These are phyloP conservation scores for Geotrichum klebahnii DNA, from an alignment of 1,139 yeast genomes.

Conservation along the genomic window DNA sequence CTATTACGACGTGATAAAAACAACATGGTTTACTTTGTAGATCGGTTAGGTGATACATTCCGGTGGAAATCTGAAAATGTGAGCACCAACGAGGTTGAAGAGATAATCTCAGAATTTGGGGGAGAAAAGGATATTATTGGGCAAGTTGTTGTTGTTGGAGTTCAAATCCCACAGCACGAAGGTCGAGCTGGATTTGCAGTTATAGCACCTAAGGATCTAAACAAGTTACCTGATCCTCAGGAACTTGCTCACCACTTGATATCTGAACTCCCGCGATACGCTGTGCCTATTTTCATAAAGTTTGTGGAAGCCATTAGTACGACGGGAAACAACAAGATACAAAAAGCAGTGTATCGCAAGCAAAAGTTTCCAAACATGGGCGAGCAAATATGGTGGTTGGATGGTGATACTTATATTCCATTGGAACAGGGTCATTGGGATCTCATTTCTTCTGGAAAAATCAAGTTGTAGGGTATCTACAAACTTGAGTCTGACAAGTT, in stretches of 20 bases:
- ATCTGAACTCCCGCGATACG: slow-evolving; percentile 70
- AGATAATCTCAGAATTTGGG: slow-evolving; percentile 48
- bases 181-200: slow-evolving; percentile 94
- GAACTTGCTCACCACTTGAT: slow-evolving; percentile 44
- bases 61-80: slow-evolving; percentile 98
- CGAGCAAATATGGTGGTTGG: slow-evolving; percentile 72
- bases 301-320: slow-evolving; percentile 58
- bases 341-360: slow-evolving; percentile 70
- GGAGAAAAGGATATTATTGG: slow-evolving; percentile 42
- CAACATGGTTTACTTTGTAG: slow-evolving; percentile 78
- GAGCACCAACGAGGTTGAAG: slow-evolving; percentile 89
- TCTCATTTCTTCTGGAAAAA: slow-evolving; percentile 31
- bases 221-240: slow-evolving; percentile 30
- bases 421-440: slow-evolving; percentile 60
- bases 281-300: slow-evolving; percentile 79
- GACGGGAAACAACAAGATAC: slow-evolving; percentile 82
- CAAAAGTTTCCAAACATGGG: slow-evolving; percentile 73
- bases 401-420: slow-evolving; percentile 52
- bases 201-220: slow-evolving; percentile 48
- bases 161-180: slow-evolving; percentile 79
- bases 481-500: too few relatives aligned
- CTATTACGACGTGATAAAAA: slow-evolving; percentile 64
- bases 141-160: slow-evolving; percentile 89
- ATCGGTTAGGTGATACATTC: slow-evolving; percentile 91
- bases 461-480: slow-evolving; percentile 35